A percentile compares a stretch with the other conserved stretches of the same genome.
phyloP scores from a whole-genome alignment of 495 filamentous ascomycete species.

The Immersiella caudata region DNA sequence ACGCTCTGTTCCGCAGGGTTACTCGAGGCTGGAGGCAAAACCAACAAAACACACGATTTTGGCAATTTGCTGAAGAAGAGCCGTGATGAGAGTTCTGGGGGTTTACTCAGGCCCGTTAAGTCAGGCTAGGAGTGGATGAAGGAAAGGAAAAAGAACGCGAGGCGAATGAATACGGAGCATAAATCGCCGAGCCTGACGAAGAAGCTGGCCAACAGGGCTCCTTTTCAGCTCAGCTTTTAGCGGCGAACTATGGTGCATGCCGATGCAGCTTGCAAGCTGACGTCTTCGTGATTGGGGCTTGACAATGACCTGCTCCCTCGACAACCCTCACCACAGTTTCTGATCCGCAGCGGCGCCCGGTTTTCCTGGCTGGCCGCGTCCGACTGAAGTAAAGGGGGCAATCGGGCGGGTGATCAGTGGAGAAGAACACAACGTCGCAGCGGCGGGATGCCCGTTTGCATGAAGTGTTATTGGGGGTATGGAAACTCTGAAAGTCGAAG shows the following conservation, averaged over 20 bases:
- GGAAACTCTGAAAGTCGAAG: not conserved
- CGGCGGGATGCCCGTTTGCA: not conserved
- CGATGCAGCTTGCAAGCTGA: conserved; percentile 1
- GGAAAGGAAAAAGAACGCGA: not conserved
- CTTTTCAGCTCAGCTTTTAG: conserved; percentile 3
- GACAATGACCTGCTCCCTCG: not conserved
- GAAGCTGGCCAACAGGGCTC: not conserved
- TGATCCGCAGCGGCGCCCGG: not conserved
- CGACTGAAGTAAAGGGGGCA: not conserved
- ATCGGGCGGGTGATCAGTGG: conserved; percentile 25
- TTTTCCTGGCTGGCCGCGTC: conserved; percentile 9
- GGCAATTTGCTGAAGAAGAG: too few relatives aligned
- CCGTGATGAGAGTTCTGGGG: too few relatives aligned
- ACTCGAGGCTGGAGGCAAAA: not conserved
- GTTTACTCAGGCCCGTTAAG: too few relatives aligned
- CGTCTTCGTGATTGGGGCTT: not conserved
- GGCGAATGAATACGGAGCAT: not conserved
- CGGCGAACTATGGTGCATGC: not conserved
- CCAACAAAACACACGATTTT: not conserved
- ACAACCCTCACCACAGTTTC: not conserved
- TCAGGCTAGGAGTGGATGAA: not conserved
- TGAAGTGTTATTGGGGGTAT: conserved; percentile 14
- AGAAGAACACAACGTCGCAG: conserved; percentile 2
- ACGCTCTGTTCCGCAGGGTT: not conserved
- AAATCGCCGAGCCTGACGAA: conserved; percentile 1